Percentiles rank a stretch among this genome's conserved stretches.
These are phyloP conservation scores for Rhizopogon vulgaris DNA, from an alignment of 768 basidiomycete genomes.

Conservation along the genomic window DNA sequence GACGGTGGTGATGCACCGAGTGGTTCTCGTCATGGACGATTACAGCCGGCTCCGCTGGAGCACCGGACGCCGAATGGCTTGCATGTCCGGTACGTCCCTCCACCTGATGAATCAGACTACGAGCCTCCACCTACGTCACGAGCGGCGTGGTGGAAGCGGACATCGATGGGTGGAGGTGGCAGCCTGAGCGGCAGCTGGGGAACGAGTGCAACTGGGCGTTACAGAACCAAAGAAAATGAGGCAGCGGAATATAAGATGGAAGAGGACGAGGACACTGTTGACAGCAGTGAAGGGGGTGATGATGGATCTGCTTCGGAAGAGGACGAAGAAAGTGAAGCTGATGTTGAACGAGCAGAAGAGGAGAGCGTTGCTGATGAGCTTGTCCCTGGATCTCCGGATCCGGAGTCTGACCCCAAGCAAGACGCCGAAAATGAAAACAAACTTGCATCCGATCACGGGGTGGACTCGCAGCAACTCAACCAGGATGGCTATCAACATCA, in stretches of 20 bases:
- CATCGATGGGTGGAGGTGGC: not conserved
- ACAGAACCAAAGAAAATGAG: not conserved
- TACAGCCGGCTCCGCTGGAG: not conserved
- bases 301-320: not conserved
- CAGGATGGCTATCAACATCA: not conserved
- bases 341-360: not conserved
- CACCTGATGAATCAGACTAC: constrained; percentile 16
- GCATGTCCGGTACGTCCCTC: constrained; percentile 8
- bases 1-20: not conserved
- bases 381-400: not conserved
- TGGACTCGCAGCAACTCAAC: not conserved
- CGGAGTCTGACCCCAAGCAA: not conserved
- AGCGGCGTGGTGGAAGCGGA: constrained; percentile 20
- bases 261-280: not conserved
- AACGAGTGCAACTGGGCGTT: not conserved
- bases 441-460: not conserved
- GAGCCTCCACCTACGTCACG: constrained; percentile 22
- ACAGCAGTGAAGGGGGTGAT: not conserved
- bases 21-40: not conserved
- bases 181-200: not conserved
- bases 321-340: not conserved
- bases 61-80: not conserved
- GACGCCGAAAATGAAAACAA: constrained; percentile 8
- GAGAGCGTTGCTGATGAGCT: not conserved
- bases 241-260: not conserved